These are phyloP conservation scores for Syzygium syzygioides DNA, from an alignment of 441 rosid species.

Conservation along the genomic window DNA sequence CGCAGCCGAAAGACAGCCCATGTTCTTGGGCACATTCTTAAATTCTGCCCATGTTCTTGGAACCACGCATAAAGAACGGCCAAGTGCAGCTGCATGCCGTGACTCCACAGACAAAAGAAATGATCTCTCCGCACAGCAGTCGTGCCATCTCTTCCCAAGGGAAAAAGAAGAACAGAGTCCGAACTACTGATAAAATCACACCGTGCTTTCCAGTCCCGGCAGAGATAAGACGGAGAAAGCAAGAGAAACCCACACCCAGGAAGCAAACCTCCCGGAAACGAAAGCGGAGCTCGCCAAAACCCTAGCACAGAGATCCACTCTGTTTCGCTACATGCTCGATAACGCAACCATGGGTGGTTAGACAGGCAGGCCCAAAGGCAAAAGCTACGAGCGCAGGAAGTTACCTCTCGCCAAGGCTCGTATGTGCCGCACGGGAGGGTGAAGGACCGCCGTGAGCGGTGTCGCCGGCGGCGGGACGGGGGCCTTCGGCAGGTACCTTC, in stretches of 20 bases:
- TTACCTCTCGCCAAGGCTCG: neutral
- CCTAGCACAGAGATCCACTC: neutral
- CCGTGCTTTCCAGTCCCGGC: neutral
- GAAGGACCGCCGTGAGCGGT: neutral
- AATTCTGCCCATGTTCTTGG: neutral
- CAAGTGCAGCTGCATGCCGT: neutral
- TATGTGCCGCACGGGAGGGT: neutral
- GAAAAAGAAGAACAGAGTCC: neutral
- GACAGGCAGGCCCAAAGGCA: neutral
- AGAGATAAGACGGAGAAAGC: neutral
- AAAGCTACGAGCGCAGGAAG: neutral
- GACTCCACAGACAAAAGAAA: neutral
- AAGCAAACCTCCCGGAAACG: neutral
- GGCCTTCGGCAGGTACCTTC: neutral
- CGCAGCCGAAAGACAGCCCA: neutral
- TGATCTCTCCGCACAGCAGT: neutral
- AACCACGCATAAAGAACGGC: neutral
- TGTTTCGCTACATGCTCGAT: neutral
- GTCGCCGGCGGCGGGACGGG: neutral
- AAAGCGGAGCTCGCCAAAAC: neutral
- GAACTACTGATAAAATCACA: neutral
- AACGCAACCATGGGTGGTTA: neutral
- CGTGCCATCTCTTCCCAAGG: neutral
- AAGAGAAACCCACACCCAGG: neutral
- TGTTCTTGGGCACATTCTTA: neutral